A percentile compares a stretch with the other conserved stretches of the same genome.
phyloP scores from a whole-genome alignment of 1,284 basidiomycete genomes.

The Ganoderma meredithae region DNA sequence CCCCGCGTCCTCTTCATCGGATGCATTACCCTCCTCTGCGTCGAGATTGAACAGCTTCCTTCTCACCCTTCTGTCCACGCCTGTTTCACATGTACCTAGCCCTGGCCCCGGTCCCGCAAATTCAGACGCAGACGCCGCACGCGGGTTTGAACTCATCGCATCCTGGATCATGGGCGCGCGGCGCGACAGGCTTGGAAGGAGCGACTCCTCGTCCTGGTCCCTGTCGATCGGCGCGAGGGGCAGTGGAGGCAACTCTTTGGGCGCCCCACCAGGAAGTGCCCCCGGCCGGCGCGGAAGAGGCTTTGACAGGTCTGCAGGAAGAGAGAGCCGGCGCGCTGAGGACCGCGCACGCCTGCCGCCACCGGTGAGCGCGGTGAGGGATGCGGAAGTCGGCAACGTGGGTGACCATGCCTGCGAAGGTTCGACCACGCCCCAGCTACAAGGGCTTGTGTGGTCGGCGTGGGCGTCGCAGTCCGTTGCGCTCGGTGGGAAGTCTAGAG shows the following conservation, averaged over 20 bases:
- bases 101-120: not conserved
- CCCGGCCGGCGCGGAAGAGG: constrained; percentile 27
- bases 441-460: constrained; percentile 21
- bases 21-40: constrained; percentile 31
- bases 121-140: not conserved
- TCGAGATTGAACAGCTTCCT: constrained; percentile 39
- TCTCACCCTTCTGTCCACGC: constrained; percentile 23
- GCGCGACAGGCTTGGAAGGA: constrained; percentile 36
- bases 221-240: constrained; percentile 14
- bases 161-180: constrained; percentile 12
- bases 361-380: constrained; percentile 24
- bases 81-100: constrained; percentile 15
- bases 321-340: constrained; percentile 27
- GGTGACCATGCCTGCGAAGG: constrained; percentile 21
- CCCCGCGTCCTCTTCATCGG: constrained; percentile 28
- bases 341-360: not conserved
- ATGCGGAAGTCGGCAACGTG: constrained; percentile 26
- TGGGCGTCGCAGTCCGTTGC: constrained; percentile 36
- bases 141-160: not conserved
- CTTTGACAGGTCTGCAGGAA: constrained; percentile 33
- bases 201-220: constrained; percentile 18
- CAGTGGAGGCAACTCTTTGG: constrained; percentile 23
- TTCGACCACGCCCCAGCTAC: constrained; percentile 28
- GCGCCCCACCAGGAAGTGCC: constrained; percentile 18
- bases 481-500: constrained; percentile 44